phyloP scores from a whole-genome alignment of 2,329 filamentous ascomycete species.

The Verticillium isaacii region DNA sequence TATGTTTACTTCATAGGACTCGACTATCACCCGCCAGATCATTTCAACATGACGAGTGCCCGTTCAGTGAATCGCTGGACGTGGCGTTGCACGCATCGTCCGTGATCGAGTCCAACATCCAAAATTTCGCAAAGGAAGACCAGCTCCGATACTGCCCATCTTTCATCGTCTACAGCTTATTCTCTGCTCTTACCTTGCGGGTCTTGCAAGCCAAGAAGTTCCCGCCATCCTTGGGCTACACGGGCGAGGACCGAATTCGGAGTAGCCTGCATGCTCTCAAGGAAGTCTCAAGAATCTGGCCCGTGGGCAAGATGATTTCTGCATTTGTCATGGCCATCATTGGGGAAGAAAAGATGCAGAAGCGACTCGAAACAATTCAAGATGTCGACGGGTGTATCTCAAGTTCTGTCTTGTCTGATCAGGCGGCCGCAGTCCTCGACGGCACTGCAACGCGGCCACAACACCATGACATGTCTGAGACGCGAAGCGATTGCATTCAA shows the following conservation, averaged over 20 bases:
- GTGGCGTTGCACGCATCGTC: conserved; percentile 95
- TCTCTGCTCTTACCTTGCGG: conserved; percentile 97
- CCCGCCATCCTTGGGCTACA: conserved; percentile 79
- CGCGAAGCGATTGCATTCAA: too few species aligned
- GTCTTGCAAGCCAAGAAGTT: conserved; percentile 97
- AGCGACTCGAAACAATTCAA: neutral
- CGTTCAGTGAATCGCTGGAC: conserved; percentile 75
- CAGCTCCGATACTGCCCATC: conserved; percentile 88
- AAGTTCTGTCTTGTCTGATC: too few species aligned
- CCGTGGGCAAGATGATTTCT: conserved; percentile 97
- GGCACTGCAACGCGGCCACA: too few species aligned
- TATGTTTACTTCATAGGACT: conserved; percentile 87
- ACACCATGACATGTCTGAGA: too few species aligned
- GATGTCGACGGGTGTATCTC: too few species aligned
- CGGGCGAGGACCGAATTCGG: conserved; percentile 79
- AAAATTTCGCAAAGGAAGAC: conserved; percentile 77
- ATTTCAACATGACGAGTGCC: conserved; percentile 85
- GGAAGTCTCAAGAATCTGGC: conserved; percentile 92
- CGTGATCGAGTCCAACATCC: conserved; percentile 95
- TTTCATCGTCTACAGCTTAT: conserved; percentile 94
- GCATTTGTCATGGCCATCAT: conserved; percentile 95
- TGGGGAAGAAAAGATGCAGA: conserved; percentile 69
- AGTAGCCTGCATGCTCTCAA: conserved; percentile 90
- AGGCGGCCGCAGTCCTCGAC: too few species aligned
- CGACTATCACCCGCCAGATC: conserved; percentile 76